Conservation (phyloP, 108 stramenopile species). For the Stephanodiscus triporus region DNA sequence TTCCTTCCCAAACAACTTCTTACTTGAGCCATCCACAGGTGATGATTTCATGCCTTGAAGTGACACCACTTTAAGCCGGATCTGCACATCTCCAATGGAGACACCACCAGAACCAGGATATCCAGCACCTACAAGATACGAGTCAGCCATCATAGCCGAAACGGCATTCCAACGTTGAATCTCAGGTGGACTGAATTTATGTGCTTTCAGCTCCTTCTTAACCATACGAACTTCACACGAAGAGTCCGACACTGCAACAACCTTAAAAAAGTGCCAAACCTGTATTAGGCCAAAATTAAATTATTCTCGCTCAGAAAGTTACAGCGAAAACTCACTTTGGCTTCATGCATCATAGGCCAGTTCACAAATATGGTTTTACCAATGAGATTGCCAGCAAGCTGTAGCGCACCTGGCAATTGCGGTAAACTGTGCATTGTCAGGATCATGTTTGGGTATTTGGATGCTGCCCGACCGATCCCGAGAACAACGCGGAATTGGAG, state of each 20-base stretch:
- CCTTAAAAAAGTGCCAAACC: constrained; percentile 19
- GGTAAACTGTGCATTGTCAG: constrained; percentile 79
- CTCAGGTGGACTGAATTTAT: constrained; percentile 40
- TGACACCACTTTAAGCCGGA: constrained; percentile 85
- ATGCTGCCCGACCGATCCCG: constrained; percentile 26
- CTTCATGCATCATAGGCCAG: constrained; percentile 99
- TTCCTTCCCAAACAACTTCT: constrained; percentile 89
- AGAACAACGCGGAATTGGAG: neutral
- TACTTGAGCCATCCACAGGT: constrained; percentile 81
- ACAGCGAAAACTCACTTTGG: constrained; percentile 43
- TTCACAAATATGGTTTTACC: constrained; percentile 91
- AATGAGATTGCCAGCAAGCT: constrained; percentile 76
- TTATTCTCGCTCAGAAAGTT: neutral
- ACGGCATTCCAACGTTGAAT: constrained; percentile 71
- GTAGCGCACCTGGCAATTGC: constrained; percentile 65
- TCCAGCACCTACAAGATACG: constrained; percentile 77
- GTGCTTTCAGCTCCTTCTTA: constrained; percentile 52
- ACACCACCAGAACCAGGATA: constrained; percentile 88
- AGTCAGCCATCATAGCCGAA: constrained; percentile 62
- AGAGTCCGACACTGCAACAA: constrained; percentile 86
- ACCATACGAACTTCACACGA: constrained; percentile 64
- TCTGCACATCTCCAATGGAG: constrained; percentile 84
- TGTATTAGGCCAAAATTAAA: neutral
- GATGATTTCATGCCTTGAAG: constrained; percentile 95
- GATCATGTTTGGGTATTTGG: constrained; percentile 88